Evolutionary conservation across 768 basidiomycete species (phyloP), one percentile per base, ranked within the genome.

Genomic region (Pulveroboletus sp.): DNA sequence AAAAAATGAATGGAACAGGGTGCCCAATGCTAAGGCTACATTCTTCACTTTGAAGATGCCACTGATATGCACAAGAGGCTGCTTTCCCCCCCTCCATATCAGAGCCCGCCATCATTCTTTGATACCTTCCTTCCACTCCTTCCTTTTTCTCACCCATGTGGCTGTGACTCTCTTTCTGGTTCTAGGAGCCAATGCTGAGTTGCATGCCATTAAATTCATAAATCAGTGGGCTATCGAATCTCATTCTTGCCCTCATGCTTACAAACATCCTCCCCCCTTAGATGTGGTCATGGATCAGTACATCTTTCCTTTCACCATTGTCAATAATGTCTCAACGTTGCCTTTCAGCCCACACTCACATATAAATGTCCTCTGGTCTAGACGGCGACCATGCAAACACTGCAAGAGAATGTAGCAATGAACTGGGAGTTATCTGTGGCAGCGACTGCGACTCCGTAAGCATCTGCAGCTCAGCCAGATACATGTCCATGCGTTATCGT

Each of bases 171-270:
- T 64, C 51, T 12, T 67, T 56, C 38, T 63, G 4, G 51, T 50
- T 42, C 43, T 49, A 11, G 27, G 34, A 45, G 71, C 67, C 45
- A 38, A 37, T 26, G 76, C 78, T 2, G 77, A 80, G 59, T 53
- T 67, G 1, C 79, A 80, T 60, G 70, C 61, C 6, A 67, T 80
- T 51, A 63, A 52, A 23, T 79, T 79, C 51, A 62, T 70, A 44
- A 80, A 80, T 63, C 46, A 69, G 78, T 78, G 26, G 38, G 72
- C 63, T 30, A 11, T 24, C 9, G 35, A 22, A 23, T 47, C 12
- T 29, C 16, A 7, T 6, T 6, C 14, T 27, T 22, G 6, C 8
- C n/a, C n/a, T n/a, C n/a, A 1, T 8, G 26, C 22, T 36, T 38
- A 57, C 8, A 61, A 32, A 1, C n/a, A n/a, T 11, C 16, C 12